Conservation (phyloP, 306 rosid genomes). For the Parietaria judaica region DNA sequence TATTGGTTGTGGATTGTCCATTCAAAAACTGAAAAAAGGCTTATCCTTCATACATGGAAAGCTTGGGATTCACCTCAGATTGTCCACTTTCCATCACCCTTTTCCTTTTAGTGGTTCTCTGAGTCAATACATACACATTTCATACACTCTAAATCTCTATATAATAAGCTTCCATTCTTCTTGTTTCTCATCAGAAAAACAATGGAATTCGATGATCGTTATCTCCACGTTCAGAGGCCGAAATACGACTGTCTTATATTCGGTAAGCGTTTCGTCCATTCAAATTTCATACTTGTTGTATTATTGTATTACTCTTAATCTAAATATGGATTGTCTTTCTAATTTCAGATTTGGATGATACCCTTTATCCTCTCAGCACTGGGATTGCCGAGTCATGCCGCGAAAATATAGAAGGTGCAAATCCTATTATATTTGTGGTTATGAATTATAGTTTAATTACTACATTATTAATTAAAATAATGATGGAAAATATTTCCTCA, state of each 20-base stretch:
- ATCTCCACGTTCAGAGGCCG: slow-evolving; percentile 54
- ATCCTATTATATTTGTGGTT: neutral
- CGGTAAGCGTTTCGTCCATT: slow-evolving; percentile 34
- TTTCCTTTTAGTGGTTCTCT: slow-evolving; percentile 27
- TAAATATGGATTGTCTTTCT: neutral
- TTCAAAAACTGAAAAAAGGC: slow-evolving; percentile 30
- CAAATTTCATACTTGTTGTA: too few relatives aligned
- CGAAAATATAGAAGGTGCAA: slow-evolving; percentile 66
- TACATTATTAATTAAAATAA: slow-evolving; percentile 7
- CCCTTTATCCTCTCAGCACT: slow-evolving; percentile 70
- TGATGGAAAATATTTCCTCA: slow-evolving; percentile 18
- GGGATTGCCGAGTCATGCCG: slow-evolving; percentile 65
- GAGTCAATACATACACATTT: slow-evolving; percentile 27
- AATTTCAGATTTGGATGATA: slow-evolving; percentile 82
- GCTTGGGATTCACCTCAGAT: slow-evolving; percentile 16
- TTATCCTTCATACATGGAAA: slow-evolving; percentile 19
- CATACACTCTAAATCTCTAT: slow-evolving; percentile 20
- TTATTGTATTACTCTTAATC: neutral
- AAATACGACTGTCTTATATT: slow-evolving; percentile 87
- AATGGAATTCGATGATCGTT: slow-evolving; percentile 62
- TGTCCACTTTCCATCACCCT: slow-evolving; percentile 5
- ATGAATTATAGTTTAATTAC: neutral
- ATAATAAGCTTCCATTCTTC: slow-evolving; percentile 27
- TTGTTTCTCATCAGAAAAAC: slow-evolving; percentile 9
- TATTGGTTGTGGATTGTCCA: slow-evolving; percentile 35